Evolutionary conservation across 1,284 basidiomycete species (phyloP), one percentile per base, ranked within the genome.

Genomic region (Amylostereum areolatum): DNA sequence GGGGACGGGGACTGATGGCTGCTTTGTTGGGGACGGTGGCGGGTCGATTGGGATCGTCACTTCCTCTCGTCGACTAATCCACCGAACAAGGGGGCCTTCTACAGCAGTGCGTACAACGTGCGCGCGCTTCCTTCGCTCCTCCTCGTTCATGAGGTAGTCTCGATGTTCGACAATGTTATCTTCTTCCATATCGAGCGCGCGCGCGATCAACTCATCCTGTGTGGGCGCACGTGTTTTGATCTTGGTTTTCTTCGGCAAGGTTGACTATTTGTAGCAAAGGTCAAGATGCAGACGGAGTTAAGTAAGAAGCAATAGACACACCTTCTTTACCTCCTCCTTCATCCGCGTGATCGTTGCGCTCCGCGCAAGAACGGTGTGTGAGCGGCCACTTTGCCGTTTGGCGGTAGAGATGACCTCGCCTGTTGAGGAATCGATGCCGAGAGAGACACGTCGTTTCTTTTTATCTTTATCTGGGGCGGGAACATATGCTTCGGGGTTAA

Each of bases 171-270:
- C 73, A 25, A 85, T 80, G 59, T 94, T 94, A 3, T 83, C 81
- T 65, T 92, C 89, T 62, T 93, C 91, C 45, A 83, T 88, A 59
- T 92, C 89, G 8, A 93, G 75, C 0, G 91, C 91, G 11, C 81
- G 81, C 1, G 82, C 80, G 47, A 94, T 87, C 3, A 93, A 75
- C 56, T 92, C 86, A 25, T 79, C 86, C 59, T 94, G 92, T 0
- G 89, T 89, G 34, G 79, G 76, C 3, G 67, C 62, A 27, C 71
- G 76, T 10, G 66, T 69, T 47, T 70, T 70, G 3, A 68, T 66
- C 59, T 81, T 85, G 5, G 65, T 58, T 57, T 81, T 83, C 65
- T 81, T 88, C 0, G 82, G 78, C 27, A 78, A 65, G 1, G 76
- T 61, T 2, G 82, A 81, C 84, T 83, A 39, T 39, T 45, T 49